Base-by-base conservation (phyloP, 2,329 filamentous ascomycete genomes). In the Acrocalymma vagum region DNA sequence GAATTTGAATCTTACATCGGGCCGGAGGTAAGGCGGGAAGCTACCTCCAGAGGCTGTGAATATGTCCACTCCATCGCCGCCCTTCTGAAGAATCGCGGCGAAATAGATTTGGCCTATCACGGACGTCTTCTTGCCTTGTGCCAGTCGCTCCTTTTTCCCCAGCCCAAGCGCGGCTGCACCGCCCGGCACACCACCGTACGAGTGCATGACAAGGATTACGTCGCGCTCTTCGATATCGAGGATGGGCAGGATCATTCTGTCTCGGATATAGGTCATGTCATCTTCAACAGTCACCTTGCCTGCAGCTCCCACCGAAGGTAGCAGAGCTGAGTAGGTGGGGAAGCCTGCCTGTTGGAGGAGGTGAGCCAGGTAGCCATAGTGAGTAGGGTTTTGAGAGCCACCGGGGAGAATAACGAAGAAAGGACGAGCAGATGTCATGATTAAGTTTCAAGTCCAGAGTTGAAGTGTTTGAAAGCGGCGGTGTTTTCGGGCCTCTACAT, bases 391-490 rank as follows among this genome's bases (percentile, higher is more conserved):
- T 31, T 67, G 63, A 37, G 60, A 66, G 13, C 49, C 62, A 4
- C 63, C 65, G 6, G 62, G 62, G 10, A 69, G 33, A 13, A 68
- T 53, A 29, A 68, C 50, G 30, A 69, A 53, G n/a, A 55, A 54
- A 6, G 63, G 62, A 32, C 45, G 45, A n/a, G n/a, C n/a, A n/a
- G n/a, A n/a, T n/a, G n/a, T n/a, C n/a, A n/a, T n/a, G n/a, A n/a
- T n/a, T n/a, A n/a, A n/a, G n/a, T n/a, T n/a, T n/a, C n/a, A n/a
- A n/a, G n/a, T n/a, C n/a, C n/a, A n/a, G n/a, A n/a, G n/a, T n/a
- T n/a, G n/a, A n/a, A n/a, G n/a, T n/a, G n/a, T n/a, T n/a, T n/a
- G n/a, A n/a, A n/a, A n/a, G n/a, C n/a, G n/a, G n/a, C n/a, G n/a
- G n/a, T n/a, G n/a, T n/a, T n/a, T n/a, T n/a, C n/a, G n/a, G n/a